Conservation (phyloP, 352 stramenopile genomes). For the Phytopythium helicoides region DNA sequence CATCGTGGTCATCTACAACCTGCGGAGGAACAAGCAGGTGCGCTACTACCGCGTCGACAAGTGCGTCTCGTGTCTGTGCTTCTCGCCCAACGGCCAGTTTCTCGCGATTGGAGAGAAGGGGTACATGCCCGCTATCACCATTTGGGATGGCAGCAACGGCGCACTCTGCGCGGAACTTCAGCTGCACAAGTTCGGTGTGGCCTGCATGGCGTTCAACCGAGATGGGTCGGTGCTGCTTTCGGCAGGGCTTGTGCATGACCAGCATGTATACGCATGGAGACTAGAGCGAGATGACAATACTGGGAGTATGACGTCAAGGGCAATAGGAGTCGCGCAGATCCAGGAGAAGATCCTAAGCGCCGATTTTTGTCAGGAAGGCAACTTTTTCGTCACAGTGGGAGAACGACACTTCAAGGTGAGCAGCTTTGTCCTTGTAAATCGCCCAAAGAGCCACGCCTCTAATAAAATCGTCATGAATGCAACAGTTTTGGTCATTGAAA, state of each 20-base stretch:
- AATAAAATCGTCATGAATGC: too few relatives aligned
- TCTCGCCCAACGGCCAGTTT: slow-evolving; percentile 81
- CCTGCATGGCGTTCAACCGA: slow-evolving; percentile 76
- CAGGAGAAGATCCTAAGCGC: slow-evolving; percentile 70
- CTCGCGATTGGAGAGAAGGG: slow-evolving; percentile 89
- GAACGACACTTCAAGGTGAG: slow-evolving; percentile 74
- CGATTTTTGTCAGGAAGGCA: slow-evolving; percentile 66
- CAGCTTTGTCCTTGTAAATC: too few relatives aligned
- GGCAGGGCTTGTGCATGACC: slow-evolving; percentile 76
- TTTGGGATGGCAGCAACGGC: slow-evolving; percentile 80
- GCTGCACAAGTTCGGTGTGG: slow-evolving; percentile 78
- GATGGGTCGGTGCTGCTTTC: slow-evolving; percentile 65
- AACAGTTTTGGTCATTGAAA: slow-evolving; percentile 76
- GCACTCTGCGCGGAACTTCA: slow-evolving; percentile 83
- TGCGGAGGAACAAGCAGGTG: slow-evolving; percentile 82
- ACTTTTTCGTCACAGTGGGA: slow-evolving; percentile 83
- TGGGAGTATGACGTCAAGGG: slow-evolving; percentile 25
- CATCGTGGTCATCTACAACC: slow-evolving; percentile 91
- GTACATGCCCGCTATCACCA: slow-evolving; percentile 78
- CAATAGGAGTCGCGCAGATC: slow-evolving; percentile 46
- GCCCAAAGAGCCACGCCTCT: too few relatives aligned
- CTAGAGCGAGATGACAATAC: slow-evolving; percentile 16
- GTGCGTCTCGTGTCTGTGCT: slow-evolving; percentile 73
- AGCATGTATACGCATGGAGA: slow-evolving; percentile 80
- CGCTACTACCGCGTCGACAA: slow-evolving; percentile 89